Base-by-base conservation (phyloP, 495 filamentous ascomycete species). In the Tirmania nivea region DNA sequence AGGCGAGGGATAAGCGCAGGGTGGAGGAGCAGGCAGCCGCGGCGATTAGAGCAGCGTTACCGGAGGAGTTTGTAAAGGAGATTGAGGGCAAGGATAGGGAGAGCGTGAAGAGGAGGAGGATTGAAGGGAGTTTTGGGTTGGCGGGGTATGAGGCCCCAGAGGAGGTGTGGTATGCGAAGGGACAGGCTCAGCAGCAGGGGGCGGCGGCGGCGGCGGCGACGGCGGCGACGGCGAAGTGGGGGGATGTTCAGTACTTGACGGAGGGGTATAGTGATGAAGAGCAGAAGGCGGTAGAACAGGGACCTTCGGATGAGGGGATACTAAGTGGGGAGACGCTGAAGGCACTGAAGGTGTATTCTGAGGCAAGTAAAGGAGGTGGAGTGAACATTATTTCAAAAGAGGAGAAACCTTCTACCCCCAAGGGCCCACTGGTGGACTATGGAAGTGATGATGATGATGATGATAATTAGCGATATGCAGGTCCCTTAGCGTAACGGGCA, bases 21-120 rank as follows among this genome's bases (percentile, higher is more conserved):
- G 78, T 99, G 51, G 92, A 99, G 67, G 92, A 99, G 66, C 89
- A 95, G 67, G 92, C 92, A n/a, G 92, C 90, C 0, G 92, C 95
- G 63, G 92, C 92, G 10, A 86, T 99, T 39, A 72, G 92, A 20
- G 73, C 80, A 42, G 90, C 92, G 8, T 68, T 99, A n/a, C 92
- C 92, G 0, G 86, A 79, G 1, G 86, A 83, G 21, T 96, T 86
- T 60, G 82, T 99, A 1, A 84, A 85, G 0, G 86, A 99, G 69
- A 79, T 97, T 52, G 92, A 99, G 66, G 92, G 90, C 10, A 78
- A 81, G 35, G 86, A 93, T 59, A 81, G 81, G 2, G 83, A 89
- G 58, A 83, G 84, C 42, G 74, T 78, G 62, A 95, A 92, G 70
- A 72, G 85, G 60, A 77, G 88, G 66, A 88, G 83, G 70, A 81